Base-by-base conservation (phyloP, 352 stramenopile species). In the Phytophthora pluvialis region DNA sequence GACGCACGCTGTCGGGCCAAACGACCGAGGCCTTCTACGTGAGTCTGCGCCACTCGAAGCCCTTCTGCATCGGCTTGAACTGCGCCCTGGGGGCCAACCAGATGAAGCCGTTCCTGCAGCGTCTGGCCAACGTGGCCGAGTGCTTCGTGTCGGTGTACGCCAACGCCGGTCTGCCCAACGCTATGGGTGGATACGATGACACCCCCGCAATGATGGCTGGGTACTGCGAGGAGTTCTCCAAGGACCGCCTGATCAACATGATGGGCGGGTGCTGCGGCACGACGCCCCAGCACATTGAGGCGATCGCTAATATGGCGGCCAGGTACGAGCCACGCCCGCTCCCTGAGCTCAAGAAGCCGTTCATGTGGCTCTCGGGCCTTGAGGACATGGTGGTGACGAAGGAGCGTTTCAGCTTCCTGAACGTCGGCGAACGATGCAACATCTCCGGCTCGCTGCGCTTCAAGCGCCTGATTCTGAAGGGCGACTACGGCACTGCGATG, bases 121-220 rank as follows among this genome's bases (percentile, higher is more conserved):
- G 90, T n/a, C 78, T 90, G 38, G 56, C 89, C 25, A 97, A 98
- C 42, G 86, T 90, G 47, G 94, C 94, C 29, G 95, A 99, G 75
- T 99, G 95, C 75, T 99, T 98, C 60, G 86, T 99, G 43, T 96
- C 97, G 29, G 93, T 98, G 25, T 99, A 99, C 68, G 96, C 94
- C 6, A 99, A 99, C 76, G 97, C 97, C 35, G 97, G 97, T 67
- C 80, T 99, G 39, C 97, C 97, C 2, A 99, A 99, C 72, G 94
- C 94, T 25, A 99, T 99, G 96, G 97, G 96, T 36, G 97, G 94
- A 11, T 99, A 99, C 75, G 96, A 99, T 71, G 94, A 98, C 43
- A 96, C 86, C 12, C 95, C 96, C 3, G 80, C 77, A 44, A 84
- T 98, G 61, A 99, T 99, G 95, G 97, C 94, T 6, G 54, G 80